Conservation (phyloP, 2,329 filamentous ascomycete species). For the Ophiostoma australiae region DNA sequence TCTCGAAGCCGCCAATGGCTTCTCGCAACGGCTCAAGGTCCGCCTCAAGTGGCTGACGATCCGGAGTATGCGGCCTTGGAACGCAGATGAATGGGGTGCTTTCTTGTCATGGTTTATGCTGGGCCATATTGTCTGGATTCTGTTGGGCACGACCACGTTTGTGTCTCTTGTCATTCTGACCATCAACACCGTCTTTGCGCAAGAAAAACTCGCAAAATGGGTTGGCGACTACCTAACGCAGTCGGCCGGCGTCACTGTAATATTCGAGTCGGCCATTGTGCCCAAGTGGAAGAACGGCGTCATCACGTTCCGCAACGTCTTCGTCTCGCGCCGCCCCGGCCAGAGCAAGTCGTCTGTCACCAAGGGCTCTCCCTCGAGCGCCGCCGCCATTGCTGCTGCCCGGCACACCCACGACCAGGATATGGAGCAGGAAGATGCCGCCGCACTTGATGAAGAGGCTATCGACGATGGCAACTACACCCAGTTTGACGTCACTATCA, state of each 20-base stretch:
- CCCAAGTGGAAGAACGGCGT: conserved; percentile 93
- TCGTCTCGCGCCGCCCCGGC: conserved; percentile 85
- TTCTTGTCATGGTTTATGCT: conserved; percentile 93
- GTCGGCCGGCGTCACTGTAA: conserved; percentile 85
- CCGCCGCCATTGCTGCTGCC: conserved; percentile 79
- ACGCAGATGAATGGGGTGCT: conserved; percentile 90
- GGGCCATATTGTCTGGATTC: conserved; percentile 88
- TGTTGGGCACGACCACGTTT: conserved; percentile 96
- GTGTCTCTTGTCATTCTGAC: conserved; percentile 85
- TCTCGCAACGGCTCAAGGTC: conserved; percentile 83
- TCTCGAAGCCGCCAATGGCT: conserved; percentile 82
- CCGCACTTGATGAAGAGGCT: conserved; percentile 36
- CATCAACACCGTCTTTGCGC: conserved; percentile 94
- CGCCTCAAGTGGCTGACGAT: conserved; percentile 98
- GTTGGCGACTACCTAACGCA: conserved; percentile 93
- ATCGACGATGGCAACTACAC: conserved; percentile 92
- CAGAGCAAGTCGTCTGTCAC: conserved; percentile 76
- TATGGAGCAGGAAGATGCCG: conserved; percentile 28
- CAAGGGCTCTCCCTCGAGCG: conserved; percentile 82
- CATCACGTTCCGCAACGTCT: conserved; percentile 94
- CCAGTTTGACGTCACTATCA: conserved; percentile 92
- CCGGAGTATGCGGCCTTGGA: conserved; percentile 87
- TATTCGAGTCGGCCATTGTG: conserved; percentile 97
- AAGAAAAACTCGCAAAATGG: conserved; percentile 91
- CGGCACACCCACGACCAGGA: conserved; percentile 26